Evolutionary conservation across 169 alveolate species (phyloP), one percentile per base, ranked within the genome.

Genomic region (Cryptosporidium felis): DNA sequence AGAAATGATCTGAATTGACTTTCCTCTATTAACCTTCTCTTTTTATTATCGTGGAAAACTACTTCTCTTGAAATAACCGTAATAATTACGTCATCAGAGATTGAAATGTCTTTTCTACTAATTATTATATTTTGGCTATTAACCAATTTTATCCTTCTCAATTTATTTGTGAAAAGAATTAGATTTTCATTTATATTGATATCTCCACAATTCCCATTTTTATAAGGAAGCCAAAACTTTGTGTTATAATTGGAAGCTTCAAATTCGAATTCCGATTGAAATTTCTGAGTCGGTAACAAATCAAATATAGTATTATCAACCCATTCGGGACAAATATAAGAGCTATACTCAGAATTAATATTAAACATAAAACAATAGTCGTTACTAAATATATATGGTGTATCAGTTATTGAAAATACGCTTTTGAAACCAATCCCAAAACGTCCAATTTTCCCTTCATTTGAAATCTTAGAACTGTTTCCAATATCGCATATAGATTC

Each of bases 381-480:
- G 45, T 90, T 90, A 34, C 93, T 89, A 58, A 90, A 90, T 26
- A 90, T 60, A 51, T 62, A 85, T 3, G 93, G 93, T 42, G 90
- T 38, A 21, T 89, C 58, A 8, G 93, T 90, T 26, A 90, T 80
- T 32, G 80, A 34, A 63, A 90, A 90, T 6, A 90, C 93, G 3
- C 93, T 89, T 47, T 89, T 90, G 61, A 90, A 90, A 5, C 93
- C 93, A 18, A 89, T 80, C 5, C 93, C 93, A 53, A 90, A 90
- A 32, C 53, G 21, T n/a, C 93, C 93, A 36, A 89, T 91, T 36
- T 36, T 74, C 9, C 38, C 26, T 61, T 40, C 36, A 16, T 6
- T 32, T 10, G 28, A 47, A 34, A 41, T 16, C 28, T 90, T 90
- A 10, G 85, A 80, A 38, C 90, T 89, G 9, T 59, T 46, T 9